Evolutionary conservation across 108 stramenopile species (phyloP).

Genomic region (Poteriospumella lacustris): DNA sequence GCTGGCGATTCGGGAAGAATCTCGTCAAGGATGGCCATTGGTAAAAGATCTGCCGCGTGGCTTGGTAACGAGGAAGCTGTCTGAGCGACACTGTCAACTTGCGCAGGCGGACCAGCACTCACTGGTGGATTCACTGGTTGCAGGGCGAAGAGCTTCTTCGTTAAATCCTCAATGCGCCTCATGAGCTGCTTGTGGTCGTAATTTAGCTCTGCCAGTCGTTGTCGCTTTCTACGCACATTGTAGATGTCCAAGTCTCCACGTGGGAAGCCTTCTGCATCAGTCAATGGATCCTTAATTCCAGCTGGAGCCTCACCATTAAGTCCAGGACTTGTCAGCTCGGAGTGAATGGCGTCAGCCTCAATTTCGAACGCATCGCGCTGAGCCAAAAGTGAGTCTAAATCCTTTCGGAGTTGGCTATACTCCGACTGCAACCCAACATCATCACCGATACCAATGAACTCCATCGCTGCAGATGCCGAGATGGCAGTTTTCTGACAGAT

Average conservation of each 20-base stretch:
- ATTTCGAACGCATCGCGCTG: constrained; percentile 15
- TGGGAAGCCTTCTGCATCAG: constrained; percentile 24
- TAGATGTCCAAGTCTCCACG: constrained; percentile 25
- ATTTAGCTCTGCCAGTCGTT: background rate
- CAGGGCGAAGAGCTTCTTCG: background rate
- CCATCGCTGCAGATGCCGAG: too few relatives aligned
- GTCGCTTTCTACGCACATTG: background rate
- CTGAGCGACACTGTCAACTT: too few relatives aligned
- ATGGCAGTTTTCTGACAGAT: too few relatives aligned
- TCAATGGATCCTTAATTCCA: background rate
- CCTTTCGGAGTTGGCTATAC: background rate
- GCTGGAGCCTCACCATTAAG: constrained; percentile 5
- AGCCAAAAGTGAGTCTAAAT: background rate
- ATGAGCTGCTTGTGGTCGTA: background rate
- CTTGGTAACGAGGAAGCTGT: background rate
- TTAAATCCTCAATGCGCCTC: constrained; percentile 1
- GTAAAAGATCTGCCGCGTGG: background rate
- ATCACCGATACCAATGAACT: too few relatives aligned
- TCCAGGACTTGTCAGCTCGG: background rate
- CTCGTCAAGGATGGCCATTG: constrained; percentile 15
- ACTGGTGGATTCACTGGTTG: background rate
- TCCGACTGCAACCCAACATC: too few relatives aligned
- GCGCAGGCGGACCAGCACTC: background rate
- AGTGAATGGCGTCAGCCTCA: constrained; percentile 16
- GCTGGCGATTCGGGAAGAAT: constrained; percentile 2